A percentile compares a stretch with the other conserved stretches of the same genome.
Conservation (phyloP, 352 stramenopile genomes). For the Pythium coloratum region DNA sequence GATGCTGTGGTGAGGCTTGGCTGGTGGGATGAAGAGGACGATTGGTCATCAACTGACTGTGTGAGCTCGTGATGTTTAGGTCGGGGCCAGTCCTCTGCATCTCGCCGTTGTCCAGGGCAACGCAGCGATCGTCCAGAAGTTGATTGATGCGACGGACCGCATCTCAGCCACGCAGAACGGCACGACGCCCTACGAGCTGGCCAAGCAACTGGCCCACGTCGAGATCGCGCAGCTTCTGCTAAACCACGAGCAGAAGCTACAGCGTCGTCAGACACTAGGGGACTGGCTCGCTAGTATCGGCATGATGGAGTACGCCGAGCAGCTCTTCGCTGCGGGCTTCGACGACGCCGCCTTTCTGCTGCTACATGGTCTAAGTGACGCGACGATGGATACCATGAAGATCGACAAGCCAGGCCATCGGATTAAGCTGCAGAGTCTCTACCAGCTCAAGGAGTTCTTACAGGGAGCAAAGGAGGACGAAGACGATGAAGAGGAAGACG, state of each 20-base stretch:
- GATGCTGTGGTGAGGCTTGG: conserved; percentile 15
- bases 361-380: conserved; percentile 43
- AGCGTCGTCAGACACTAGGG: conserved; percentile 36
- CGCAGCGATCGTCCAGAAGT: conserved; percentile 43
- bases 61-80: conserved; percentile 23
- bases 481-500: conserved; percentile 32
- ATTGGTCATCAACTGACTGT: not conserved
- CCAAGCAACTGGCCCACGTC: conserved; percentile 40
- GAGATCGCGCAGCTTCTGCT: conserved; percentile 29
- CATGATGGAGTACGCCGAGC: conserved; percentile 55
- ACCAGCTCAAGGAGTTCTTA: conserved; percentile 63
- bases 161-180: conserved; percentile 49
- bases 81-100: conserved; percentile 57
- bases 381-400: conserved; percentile 53
- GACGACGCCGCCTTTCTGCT: conserved; percentile 71
- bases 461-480: conserved; percentile 26
- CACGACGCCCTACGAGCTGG: conserved; percentile 59
- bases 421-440: conserved; percentile 64
- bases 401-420: conserved; percentile 72
- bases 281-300: conserved; percentile 76
- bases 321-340: conserved; percentile 56
- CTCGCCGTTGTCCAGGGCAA: conserved; percentile 60
- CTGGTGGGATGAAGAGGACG: not conserved
- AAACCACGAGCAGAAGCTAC: conserved; percentile 26
- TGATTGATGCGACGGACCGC: conserved; percentile 38